Conservation (phyloP, 164 flowering plant genomes). For the Vitis riparia region DNA sequence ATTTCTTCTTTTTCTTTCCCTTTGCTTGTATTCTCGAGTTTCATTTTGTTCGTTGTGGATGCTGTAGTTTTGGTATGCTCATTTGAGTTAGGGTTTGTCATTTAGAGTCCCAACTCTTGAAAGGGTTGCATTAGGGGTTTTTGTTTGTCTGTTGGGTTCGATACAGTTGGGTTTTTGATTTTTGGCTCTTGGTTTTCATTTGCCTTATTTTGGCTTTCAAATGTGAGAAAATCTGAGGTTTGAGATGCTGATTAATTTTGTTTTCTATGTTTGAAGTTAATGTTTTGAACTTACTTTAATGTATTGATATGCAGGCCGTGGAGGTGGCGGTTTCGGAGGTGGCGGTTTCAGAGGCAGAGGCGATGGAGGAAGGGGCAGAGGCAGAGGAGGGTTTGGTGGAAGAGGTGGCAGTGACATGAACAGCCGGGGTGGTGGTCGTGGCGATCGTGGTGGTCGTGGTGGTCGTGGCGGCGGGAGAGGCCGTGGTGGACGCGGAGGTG, state of each 20-base stretch:
- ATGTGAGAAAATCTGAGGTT: too few relatives aligned
- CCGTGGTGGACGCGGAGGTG: constrained; percentile 54
- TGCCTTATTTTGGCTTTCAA: too few relatives aligned
- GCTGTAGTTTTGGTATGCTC: too few relatives aligned
- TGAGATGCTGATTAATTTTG: background rate
- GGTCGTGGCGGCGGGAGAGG: constrained; percentile 52
- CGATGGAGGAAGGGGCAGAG: constrained; percentile 33
- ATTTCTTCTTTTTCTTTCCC: too few relatives aligned
- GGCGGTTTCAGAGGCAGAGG: constrained; percentile 40
- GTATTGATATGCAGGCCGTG: constrained; percentile 27
- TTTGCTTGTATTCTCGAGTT: too few relatives aligned
- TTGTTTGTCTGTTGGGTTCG: too few relatives aligned
- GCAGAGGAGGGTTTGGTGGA: constrained; percentile 33
- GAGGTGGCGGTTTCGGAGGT: constrained; percentile 29
- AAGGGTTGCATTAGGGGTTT: too few relatives aligned
- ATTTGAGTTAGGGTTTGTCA: too few relatives aligned
- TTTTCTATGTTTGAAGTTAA: background rate
- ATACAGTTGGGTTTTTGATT: background rate
- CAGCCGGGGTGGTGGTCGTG: constrained; percentile 27
- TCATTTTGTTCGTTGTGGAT: too few relatives aligned
- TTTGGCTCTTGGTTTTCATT: background rate
- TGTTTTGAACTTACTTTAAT: background rate
- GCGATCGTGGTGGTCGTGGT: constrained; percentile 24
- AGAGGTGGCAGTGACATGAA: constrained; percentile 25
- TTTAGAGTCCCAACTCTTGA: too few relatives aligned